Base-by-base conservation (phyloP, 177 flowering plant genomes). In the Vitis hybrid region DNA sequence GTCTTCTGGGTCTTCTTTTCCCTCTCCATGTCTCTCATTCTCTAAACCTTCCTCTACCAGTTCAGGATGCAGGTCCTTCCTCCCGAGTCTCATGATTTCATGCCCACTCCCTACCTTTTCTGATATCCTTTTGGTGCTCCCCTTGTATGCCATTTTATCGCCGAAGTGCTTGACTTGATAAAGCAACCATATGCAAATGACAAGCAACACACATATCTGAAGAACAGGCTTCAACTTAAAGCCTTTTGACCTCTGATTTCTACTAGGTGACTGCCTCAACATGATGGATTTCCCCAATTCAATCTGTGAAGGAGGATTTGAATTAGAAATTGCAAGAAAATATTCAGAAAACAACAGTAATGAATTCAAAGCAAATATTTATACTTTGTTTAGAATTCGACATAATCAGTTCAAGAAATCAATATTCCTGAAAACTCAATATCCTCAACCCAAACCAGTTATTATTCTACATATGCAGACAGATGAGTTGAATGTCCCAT, bases 211-310 rank as follows among this genome's bases (percentile, higher is more conserved):
- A 65, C 61, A 70, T 61, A 73, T 58, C 67, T 78, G 79, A 58
- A 78, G 18, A 52, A 65, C 59, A 68, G 78, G 73, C 71, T 78
- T 81, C 20, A 75, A 69, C 58, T 71, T 78, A 18, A 81, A 73
- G 35, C 81, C 73, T 71, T 72, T 76, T 20, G 79, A 66, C 64
- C 81, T 78, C 66, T 52, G 71, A 62, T 60, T 75, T 63, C 74
- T 67, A 63, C 69, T 61, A 18, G 68, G 63, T n/a, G 65, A 70
- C 58, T 77, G 80, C 67, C 73, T 77, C 76, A 69, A 64, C 78
- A 80, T 77, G 65, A 13, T 67, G 59, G 27, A 69, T 48, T 2
- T 62, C 20, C 46, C 46, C 3, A 35, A 35, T 35, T 7, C 46
- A 35, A 5, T 7, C 8, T 5, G 46, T 35, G 46, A 5, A 35